Conservation (phyloP, 257 asterid species). For the Solanum lignicaule region DNA sequence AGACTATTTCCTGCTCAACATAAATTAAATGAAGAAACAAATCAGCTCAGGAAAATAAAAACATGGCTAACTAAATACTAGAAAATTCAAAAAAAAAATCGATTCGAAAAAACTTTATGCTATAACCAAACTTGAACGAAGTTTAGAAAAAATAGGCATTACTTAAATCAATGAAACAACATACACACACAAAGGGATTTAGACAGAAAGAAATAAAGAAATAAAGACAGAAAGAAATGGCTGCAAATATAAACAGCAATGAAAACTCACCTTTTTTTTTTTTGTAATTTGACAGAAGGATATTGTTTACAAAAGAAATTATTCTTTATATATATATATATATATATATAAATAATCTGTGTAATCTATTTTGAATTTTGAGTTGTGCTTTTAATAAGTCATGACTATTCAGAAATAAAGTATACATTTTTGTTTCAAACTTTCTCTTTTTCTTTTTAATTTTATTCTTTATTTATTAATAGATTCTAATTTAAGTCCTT, state of each 20-base stretch:
- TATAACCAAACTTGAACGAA: neutral
- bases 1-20: neutral
- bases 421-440: too few relatives aligned
- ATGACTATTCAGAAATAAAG: too few relatives aligned
- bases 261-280: neutral
- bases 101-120: neutral
- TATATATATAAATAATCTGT: too few relatives aligned
- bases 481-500: neutral
- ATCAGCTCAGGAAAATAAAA: neutral
- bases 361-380: too few relatives aligned
- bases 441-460: too few relatives aligned
- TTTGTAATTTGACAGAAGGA: too few relatives aligned
- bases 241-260: neutral
- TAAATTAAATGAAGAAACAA: neutral
- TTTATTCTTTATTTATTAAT: too few relatives aligned
- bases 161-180: neutral
- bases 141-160: neutral
- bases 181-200: neutral
- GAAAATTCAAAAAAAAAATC: neutral
- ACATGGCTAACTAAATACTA: neutral
- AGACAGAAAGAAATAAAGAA: neutral
- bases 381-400: too few relatives aligned
- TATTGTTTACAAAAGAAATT: too few relatives aligned
- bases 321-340: too few relatives aligned
- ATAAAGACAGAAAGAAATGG: too few relatives aligned